These are phyloP conservation scores for Pseudogymnoascus sp. DNA, from an alignment of 2,329 filamentous ascomycete species.

Conservation along the genomic window DNA sequence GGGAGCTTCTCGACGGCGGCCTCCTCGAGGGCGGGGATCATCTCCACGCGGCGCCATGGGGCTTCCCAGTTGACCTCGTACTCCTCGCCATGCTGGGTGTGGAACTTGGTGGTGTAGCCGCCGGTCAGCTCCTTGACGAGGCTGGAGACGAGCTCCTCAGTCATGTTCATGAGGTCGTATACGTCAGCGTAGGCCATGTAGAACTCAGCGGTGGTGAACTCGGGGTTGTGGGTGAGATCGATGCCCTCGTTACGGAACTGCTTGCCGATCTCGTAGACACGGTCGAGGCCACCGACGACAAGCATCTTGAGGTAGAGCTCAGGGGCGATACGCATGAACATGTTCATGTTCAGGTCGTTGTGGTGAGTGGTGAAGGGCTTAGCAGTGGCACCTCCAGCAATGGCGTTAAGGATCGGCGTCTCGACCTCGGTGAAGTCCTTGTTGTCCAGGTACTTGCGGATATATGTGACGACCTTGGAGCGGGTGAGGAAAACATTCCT, in stretches of 20 bases:
- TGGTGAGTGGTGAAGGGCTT: constrained; percentile 93
- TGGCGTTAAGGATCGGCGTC: constrained; percentile 95
- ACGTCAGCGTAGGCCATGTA: constrained; percentile 92
- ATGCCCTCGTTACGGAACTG: constrained; percentile 94
- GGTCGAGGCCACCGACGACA: constrained; percentile 87
- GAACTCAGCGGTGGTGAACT: constrained; percentile 97
- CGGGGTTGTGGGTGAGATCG: constrained; percentile 92
- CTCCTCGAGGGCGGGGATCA: constrained; percentile 91
- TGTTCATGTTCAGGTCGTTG: constrained; percentile 90
- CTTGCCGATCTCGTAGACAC: constrained; percentile 91
- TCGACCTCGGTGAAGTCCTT: constrained; percentile 90
- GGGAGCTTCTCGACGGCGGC: constrained; percentile 92
- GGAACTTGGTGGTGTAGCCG: constrained; percentile 76
- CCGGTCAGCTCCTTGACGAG: constrained; percentile 87
- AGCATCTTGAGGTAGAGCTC: constrained; percentile 96
- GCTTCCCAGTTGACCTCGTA: constrained; percentile 94
- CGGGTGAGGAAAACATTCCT: constrained; percentile 79
- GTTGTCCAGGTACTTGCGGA: constrained; percentile 82
- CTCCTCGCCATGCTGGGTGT: constrained; percentile 76
- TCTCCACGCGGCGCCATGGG: constrained; percentile 89
- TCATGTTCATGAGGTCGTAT: constrained; percentile 83
- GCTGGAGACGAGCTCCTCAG: constrained; percentile 85
- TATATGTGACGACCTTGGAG: constrained; percentile 80
- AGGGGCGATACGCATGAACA: constrained; percentile 91
- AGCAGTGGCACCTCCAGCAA: constrained; percentile 91